A percentile compares a stretch with the other conserved stretches of the same genome.
Conservation (phyloP, 352 stramenopile genomes). For the Phytopythium boreale region DNA sequence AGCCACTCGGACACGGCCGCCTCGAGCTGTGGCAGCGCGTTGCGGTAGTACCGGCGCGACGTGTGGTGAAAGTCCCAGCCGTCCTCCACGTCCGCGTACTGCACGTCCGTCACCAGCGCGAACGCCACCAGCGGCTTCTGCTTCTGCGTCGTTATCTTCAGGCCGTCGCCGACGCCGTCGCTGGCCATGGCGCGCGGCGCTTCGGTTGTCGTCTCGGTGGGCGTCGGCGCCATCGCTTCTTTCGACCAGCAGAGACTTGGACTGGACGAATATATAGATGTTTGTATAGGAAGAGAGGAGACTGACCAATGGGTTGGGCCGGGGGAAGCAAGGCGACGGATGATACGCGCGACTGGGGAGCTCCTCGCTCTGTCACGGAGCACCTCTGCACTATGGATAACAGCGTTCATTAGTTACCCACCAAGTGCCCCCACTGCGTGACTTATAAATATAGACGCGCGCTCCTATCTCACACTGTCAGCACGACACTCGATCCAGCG, state of each 20-base stretch:
- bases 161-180: slow-evolving; percentile 4
- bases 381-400: too few species aligned
- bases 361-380: too few species aligned
- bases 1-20: slow-evolving; percentile 52
- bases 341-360: too few species aligned
- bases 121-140: slow-evolving; percentile 49
- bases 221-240: neutral
- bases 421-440: too few species aligned
- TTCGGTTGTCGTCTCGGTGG: neutral
- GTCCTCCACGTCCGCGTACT: slow-evolving; percentile 80
- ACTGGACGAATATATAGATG: neutral
- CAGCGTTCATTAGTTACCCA: too few species aligned
- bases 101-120: slow-evolving; percentile 71
- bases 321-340: too few species aligned
- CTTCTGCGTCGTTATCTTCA: neutral
- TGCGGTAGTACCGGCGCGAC: slow-evolving; percentile 67
- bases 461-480: too few species aligned
- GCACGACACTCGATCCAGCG: neutral
- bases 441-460: too few species aligned
- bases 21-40: slow-evolving; percentile 51
- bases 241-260: neutral
- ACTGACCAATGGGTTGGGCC: neutral
- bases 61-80: slow-evolving; percentile 75
- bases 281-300: neutral
- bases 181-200: neutral